Evolutionary conservation across 2,329 filamentous ascomycete genomes (phyloP), one percentile per base, ranked within the genome.

Genomic region (Leptographium flavum): DNA sequence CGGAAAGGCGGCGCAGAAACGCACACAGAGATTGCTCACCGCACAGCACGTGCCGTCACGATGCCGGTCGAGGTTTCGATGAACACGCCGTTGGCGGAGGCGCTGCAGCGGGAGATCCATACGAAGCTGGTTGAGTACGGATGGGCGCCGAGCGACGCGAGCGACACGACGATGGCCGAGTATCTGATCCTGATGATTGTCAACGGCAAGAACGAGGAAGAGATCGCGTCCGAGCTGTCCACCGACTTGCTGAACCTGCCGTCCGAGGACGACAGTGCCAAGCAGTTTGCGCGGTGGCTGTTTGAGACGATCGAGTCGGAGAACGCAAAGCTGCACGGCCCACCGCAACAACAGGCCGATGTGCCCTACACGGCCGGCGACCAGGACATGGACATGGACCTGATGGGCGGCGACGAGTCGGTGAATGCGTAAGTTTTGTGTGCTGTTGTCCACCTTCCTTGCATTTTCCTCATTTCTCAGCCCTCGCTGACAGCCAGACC

Each of bases 181-280:
- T 98, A 96, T 66, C 92, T 98, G 54, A 83, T 96, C 48, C 77
- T 96, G 51, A 95, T 96, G 90, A 76, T 98, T 28, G 86, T 86
- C 50, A 96, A 95, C 65, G 87, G 88, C 56, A 95, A 94, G 64
- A 87, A 83, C 4, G 82, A 94, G 60, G 79, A 88, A 42, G 83
- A 95, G 60, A 90, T 98, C 53, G 83, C 87, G 10, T 70, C 76
- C 37, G 92, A 98, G 60, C 77, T 98, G 14, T 83, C 88, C 1
- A 83, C 81, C 52, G 92, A 98, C 56, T 74, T 98, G 36, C 74
- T 98, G 3, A 79, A 79, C 47, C 74, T 95, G 5, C 78, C 79
- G 3, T 79, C 87, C 39, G 87, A 94, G 49, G 90, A 95, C 55
- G 78, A 83, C 42, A 81, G 80, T 52, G 86, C 87, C 8, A 76